Evolutionary conservation across 73 alveolate species (phyloP), one percentile per base, ranked within the genome.

Genomic region (Paramecium pentaurelia): DNA sequence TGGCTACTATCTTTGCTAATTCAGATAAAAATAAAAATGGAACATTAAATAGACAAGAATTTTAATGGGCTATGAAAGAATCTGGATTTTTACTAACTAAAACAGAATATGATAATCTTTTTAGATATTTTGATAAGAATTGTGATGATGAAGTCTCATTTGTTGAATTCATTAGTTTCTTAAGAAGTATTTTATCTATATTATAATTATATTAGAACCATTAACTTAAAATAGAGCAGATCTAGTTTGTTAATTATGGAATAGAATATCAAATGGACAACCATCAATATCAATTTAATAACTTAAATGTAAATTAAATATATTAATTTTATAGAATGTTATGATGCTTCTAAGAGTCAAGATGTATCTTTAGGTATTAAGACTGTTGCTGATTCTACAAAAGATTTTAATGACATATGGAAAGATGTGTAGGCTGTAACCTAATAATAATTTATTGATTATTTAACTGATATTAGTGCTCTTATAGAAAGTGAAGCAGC

Each of bases 401-500:
- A 93, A 22, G 95, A 92, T 70, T 94, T 94, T 34, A 86, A 87
- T 75, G 95, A 91, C 30, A 42, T 94, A 16, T 77, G 93, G 90
- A 88, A 93, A 92, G 88, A 92, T 0, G 87, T 73, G 1, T 20
- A 42, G n/a, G 75, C 30, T 32, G 25, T 97, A 22, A 80, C 96
- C n/a, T 85, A 77, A 22, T 97, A 94, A 18, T 97, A 97, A 80
- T 97, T 96, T 91, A 60, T 47, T 22, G 98, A 97, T 16, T 97
- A 97, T 87, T 96, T 94, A 86, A 92, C 93, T 77, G 96, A 95
- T 88, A 95, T 97, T 27, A 77, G 96, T 49, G 98, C 98, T 86
- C 89, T 96, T 30, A 93, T 97, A 54, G 98, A 97, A 68, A 96
- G 95, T 51, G 99, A 97, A 87, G 97, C 95, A 77, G 95, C 94